Percentiles rank a stretch among this genome's conserved stretches.
Evolutionary conservation across 1,284 basidiomycete genomes (phyloP).

Genomic region (Boletus subluridellus): DNA sequence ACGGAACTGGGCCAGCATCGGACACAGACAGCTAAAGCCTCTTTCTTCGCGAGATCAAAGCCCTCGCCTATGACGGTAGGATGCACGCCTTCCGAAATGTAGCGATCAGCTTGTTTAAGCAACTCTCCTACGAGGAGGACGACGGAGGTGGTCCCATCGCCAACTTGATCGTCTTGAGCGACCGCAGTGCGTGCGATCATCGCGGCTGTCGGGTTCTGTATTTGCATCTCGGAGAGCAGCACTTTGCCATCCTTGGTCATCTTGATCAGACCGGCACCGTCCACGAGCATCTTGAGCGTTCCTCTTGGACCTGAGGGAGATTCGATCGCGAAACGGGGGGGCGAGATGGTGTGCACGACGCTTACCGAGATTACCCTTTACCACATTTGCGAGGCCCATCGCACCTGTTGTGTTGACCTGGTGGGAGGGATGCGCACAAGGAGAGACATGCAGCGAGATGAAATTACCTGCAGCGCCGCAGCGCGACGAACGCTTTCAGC

Average conservation of each 20-base stretch:
- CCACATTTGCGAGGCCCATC: constrained; percentile 95
- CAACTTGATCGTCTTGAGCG: constrained; percentile 98
- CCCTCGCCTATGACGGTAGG: constrained; percentile 95
- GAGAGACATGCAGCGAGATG: constrained; percentile 18
- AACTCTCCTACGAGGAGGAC: constrained; percentile 97
- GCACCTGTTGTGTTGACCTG: constrained; percentile 91
- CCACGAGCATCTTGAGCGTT: constrained; percentile 99
- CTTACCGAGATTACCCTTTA: constrained; percentile 93
- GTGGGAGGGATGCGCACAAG: constrained; percentile 23
- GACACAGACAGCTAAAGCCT: constrained; percentile 72
- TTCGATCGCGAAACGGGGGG: constrained; percentile 18
- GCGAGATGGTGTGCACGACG: constrained; percentile 21
- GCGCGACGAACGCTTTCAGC: constrained; percentile 92
- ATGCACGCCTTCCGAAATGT: constrained; percentile 97
- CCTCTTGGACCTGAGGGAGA: constrained; percentile 75
- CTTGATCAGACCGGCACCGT: constrained; percentile 99
- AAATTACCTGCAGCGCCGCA: constrained; percentile 85
- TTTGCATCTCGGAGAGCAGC: constrained; percentile 99
- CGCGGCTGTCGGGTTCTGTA: constrained; percentile 98
- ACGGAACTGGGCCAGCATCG: constrained; percentile 12
- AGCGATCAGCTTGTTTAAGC: constrained; percentile 96
- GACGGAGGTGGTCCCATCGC: constrained; percentile 97
- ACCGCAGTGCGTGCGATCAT: constrained; percentile 99
- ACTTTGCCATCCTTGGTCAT: constrained; percentile 99
- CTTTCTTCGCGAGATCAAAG: constrained; percentile 97